Conservation (phyloP, 164 flowering plant genomes). For the Chloranthus sessilifolius region DNA sequence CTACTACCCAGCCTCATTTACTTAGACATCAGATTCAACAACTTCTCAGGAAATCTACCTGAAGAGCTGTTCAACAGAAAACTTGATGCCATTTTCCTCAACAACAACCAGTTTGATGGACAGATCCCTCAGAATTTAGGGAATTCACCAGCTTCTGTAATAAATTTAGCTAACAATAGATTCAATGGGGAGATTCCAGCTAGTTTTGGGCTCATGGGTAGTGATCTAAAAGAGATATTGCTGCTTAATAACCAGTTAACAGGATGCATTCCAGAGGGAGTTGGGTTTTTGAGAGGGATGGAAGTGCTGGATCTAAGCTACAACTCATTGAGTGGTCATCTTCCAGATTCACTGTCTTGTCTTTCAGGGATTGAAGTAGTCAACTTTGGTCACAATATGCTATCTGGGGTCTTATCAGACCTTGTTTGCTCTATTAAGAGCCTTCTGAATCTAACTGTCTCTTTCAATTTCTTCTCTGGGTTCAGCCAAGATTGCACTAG, state of each 20-base stretch:
- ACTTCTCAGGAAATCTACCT: conserved; percentile 68
- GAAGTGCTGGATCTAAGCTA: conserved; percentile 77
- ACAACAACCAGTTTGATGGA: conserved; percentile 70
- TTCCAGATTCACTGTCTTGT: conserved; percentile 82
- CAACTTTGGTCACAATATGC: conserved; percentile 68
- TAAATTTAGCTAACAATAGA: conserved; percentile 79
- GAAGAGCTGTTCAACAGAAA: conserved; percentile 53
- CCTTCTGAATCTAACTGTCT: conserved; percentile 57
- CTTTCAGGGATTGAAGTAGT: conserved; percentile 58
- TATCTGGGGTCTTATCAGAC: conserved; percentile 71
- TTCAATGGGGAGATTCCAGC: conserved; percentile 63
- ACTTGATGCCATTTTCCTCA: conserved; percentile 77
- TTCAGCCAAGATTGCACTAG: conserved; percentile 53
- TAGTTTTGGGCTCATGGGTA: conserved; percentile 61
- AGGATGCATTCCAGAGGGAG: conserved; percentile 86
- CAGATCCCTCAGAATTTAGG: conserved; percentile 65
- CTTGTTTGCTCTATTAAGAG: conserved; percentile 55
- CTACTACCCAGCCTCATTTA: conserved; percentile 60
- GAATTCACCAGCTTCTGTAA: conserved; percentile 83
- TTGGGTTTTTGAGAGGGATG: conserved; percentile 61
- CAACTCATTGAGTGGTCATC: conserved; percentile 71
- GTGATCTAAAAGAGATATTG: conserved; percentile 64
- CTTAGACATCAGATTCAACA: conserved; percentile 80
- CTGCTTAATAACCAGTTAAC: conserved; percentile 75
- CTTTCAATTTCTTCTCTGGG: conserved; percentile 91